Evolutionary conservation across 371 early-diverging fungal genomes (phyloP).

Genomic region (Homolaphlyctis polyrhiza): DNA sequence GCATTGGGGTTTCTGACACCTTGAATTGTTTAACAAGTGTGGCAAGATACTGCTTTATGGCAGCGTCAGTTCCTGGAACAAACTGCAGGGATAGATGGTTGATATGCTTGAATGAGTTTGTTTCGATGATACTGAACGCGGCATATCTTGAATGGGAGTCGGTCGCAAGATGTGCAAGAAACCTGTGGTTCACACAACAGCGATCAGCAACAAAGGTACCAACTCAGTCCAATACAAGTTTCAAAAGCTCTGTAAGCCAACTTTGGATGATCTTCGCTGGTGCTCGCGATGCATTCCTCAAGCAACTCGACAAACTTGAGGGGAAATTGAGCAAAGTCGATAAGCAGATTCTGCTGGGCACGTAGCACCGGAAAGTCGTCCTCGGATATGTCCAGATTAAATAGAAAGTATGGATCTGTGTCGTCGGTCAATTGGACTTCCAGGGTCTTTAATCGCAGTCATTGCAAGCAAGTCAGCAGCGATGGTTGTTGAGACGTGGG

Average conservation of each 20-base stretch:
- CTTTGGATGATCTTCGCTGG: constrained; percentile 31
- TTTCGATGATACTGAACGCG: constrained; percentile 40
- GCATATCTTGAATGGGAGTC: constrained; percentile 10
- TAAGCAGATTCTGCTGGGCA: constrained; percentile 38
- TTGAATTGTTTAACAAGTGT: constrained; percentile 34
- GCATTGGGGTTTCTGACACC: constrained; percentile 12
- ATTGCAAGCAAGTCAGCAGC: background rate
- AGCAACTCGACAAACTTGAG: constrained; percentile 41
- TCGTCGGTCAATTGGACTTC: constrained; percentile 40
- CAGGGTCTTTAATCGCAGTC: constrained; percentile 10
- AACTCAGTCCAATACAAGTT: too few species aligned
- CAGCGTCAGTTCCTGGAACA: constrained; percentile 36
- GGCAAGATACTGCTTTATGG: constrained; percentile 44
- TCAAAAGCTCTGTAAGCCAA: constrained; percentile 13
- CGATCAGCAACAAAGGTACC: too few species aligned
- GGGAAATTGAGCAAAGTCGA: constrained; percentile 47
- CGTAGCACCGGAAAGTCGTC: constrained; percentile 38
- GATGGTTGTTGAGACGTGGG: background rate
- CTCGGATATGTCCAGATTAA: constrained; percentile 31
- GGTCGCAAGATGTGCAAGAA: constrained; percentile 21
- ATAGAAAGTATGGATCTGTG: constrained; percentile 40
- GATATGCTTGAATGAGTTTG: constrained; percentile 47
- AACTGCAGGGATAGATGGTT: constrained; percentile 39
- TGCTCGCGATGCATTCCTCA: constrained; percentile 18
- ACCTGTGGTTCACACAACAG: constrained; percentile 16